A percentile compares a stretch with the other conserved stretches of the same genome.
phyloP scores from a whole-genome alignment of 169 alveolate genomes.

The Eimeria brunetti region DNA sequence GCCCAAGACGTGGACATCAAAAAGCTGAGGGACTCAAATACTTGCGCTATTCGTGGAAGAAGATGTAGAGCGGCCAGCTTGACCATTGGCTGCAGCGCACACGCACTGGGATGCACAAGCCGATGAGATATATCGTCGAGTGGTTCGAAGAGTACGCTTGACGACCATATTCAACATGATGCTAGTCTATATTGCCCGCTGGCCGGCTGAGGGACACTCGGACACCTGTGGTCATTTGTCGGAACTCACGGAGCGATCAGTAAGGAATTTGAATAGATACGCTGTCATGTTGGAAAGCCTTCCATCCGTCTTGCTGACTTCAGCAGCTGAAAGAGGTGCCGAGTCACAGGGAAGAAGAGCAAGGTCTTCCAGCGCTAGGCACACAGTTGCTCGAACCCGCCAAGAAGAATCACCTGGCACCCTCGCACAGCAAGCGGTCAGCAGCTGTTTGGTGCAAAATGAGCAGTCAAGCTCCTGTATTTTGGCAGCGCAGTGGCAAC shows the following conservation, averaged over 20 bases:
- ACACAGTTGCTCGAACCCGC: constrained; percentile 69
- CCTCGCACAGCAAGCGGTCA: neutral
- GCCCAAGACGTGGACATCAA: neutral
- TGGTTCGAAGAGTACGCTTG: neutral
- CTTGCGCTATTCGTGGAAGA: constrained; percentile 55
- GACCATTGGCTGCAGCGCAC: constrained; percentile 70
- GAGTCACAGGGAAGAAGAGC: constrained; percentile 11
- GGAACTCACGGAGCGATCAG: constrained; percentile 63
- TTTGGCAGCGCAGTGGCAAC: neutral
- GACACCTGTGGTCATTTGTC: neutral
- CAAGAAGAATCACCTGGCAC: constrained; percentile 68
- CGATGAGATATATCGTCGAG: neutral
- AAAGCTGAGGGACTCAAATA: neutral
- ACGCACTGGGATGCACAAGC: neutral
- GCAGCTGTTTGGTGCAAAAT: neutral
- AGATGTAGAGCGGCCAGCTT: constrained; percentile 47
- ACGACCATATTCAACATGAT: neutral
- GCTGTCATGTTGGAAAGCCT: constrained; percentile 23
- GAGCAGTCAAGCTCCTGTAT: neutral
- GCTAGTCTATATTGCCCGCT: neutral
- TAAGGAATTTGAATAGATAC: constrained; percentile 28
- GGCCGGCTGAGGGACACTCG: neutral
- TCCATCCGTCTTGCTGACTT: neutral
- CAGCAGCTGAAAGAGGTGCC: constrained; percentile 1
- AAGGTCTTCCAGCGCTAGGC: constrained; percentile 66